Conservation (phyloP, 805 yeast species). For the Ogataea degrootiae region DNA sequence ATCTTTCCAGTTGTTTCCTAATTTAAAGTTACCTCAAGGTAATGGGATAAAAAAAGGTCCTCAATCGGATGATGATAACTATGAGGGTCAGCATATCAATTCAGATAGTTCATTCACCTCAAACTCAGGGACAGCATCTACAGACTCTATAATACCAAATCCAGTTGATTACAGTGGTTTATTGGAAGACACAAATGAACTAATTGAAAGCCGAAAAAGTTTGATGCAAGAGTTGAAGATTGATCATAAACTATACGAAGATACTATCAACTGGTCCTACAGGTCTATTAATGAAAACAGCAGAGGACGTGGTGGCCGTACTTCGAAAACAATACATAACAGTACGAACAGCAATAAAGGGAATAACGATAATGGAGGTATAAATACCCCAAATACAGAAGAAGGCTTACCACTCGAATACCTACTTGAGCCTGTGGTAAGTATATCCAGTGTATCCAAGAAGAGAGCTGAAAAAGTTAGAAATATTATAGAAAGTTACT, state of each 20-base stretch:
- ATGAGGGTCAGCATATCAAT: no score
- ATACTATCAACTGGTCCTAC: slow-evolving; percentile 4
- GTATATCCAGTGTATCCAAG: slow-evolving; percentile 33
- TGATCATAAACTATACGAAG: slow-evolving; percentile 26
- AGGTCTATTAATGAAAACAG: slow-evolving; percentile 1
- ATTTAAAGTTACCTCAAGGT: background rate
- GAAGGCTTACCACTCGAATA: background rate
- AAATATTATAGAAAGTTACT: slow-evolving; percentile 44
- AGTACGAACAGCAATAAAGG: no score
- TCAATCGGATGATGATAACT: no score
- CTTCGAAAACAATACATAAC: no score
- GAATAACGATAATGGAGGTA: no score
- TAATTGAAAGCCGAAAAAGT: slow-evolving; percentile 39
- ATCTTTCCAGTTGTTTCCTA: background rate
- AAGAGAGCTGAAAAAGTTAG: slow-evolving; percentile 48
- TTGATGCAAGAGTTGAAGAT: slow-evolving; percentile 40
- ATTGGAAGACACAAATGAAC: slow-evolving; percentile 32
- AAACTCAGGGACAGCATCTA: background rate
- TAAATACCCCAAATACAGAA: background rate
- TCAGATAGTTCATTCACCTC: background rate
- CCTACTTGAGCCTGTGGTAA: background rate
- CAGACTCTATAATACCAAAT: background rate
- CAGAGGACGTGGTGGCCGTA: background rate
- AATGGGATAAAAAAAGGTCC: no score
- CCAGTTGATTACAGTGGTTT: slow-evolving; percentile 10